A percentile compares a stretch with the other conserved stretches of the same genome.
Conservation (phyloP, 2,329 filamentous ascomycete species). For the Penicillium sp. region DNA sequence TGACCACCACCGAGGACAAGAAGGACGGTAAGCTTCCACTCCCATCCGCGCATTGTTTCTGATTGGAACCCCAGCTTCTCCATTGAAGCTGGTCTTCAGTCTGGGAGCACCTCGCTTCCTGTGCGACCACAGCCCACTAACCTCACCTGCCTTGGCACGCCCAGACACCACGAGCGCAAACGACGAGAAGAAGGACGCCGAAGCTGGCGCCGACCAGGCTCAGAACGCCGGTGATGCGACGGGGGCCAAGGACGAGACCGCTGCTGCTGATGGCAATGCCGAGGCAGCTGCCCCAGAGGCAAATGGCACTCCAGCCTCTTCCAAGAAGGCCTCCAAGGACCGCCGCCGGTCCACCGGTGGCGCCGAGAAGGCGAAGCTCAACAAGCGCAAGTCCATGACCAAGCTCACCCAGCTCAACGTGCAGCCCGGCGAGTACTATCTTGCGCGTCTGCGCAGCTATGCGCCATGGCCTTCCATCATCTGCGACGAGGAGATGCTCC, state of each 20-base stretch:
- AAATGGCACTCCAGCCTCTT: conserved; percentile 52
- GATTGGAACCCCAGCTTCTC: background rate
- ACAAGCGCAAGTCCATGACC: conserved; percentile 78
- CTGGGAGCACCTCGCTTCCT: conserved; percentile 5
- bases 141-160: conserved; percentile 3
- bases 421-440: conserved; percentile 86
- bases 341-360: conserved; percentile 73
- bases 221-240: conserved; percentile 23
- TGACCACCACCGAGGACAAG: conserved; percentile 20
- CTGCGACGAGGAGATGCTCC: conserved; percentile 92
- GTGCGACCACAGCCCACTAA: conserved; percentile 25
- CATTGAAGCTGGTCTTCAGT: background rate
- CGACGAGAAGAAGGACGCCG: conserved; percentile 33
- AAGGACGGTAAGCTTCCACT: conserved; percentile 20
- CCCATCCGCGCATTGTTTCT: background rate
- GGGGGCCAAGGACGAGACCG: conserved; percentile 28
- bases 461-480: conserved; percentile 94
- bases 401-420: conserved; percentile 74
- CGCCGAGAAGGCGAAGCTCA: conserved; percentile 72
- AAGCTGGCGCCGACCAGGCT: conserved; percentile 32
- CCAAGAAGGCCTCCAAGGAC: conserved; percentile 54
- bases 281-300: conserved; percentile 34
- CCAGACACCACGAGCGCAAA: conserved; percentile 21
- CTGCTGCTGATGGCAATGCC: conserved; percentile 28
- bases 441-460: conserved; percentile 92